phyloP scores from a whole-genome alignment of 2,329 filamentous ascomycete species.

The Achaetomium macrosporum region DNA sequence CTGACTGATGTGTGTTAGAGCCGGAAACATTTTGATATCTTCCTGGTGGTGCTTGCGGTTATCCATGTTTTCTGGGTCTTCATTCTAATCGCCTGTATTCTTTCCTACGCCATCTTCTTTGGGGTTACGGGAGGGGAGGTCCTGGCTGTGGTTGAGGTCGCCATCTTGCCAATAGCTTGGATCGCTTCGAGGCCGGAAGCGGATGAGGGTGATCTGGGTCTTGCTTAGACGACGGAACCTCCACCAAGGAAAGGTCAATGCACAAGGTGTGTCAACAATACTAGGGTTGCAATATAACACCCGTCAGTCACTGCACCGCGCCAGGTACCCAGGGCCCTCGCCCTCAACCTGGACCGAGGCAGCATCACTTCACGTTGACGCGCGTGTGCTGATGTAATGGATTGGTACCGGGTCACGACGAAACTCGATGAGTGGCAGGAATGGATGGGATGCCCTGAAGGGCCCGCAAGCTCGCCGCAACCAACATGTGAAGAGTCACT shows the following conservation, averaged over 20 bases:
- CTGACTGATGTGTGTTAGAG: neutral
- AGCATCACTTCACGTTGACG: too few species aligned
- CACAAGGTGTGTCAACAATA: neutral
- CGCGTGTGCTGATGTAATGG: too few species aligned
- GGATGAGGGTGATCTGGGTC: neutral
- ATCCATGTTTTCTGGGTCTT: slow-evolving; percentile 3
- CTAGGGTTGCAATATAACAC: neutral
- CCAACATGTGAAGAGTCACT: too few species aligned
- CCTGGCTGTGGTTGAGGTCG: neutral
- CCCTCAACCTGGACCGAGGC: too few species aligned
- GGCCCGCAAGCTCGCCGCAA: too few species aligned
- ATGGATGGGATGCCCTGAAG: too few species aligned
- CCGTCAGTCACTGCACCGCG: too few species aligned
- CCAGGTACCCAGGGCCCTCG: too few species aligned
- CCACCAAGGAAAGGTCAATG: too few species aligned
- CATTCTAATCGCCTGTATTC: neutral
- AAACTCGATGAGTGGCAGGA: too few species aligned
- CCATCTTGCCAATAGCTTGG: neutral
- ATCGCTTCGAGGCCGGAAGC: slow-evolving; percentile 2
- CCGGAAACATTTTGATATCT: neutral
- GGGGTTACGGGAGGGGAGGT: neutral
- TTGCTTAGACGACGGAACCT: neutral
- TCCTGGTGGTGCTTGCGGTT: neutral
- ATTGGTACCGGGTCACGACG: too few species aligned
- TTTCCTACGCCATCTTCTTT: slow-evolving; percentile 2